Conservation (phyloP, 2,329 filamentous ascomycete species). For the Stylonectria norvegica region DNA sequence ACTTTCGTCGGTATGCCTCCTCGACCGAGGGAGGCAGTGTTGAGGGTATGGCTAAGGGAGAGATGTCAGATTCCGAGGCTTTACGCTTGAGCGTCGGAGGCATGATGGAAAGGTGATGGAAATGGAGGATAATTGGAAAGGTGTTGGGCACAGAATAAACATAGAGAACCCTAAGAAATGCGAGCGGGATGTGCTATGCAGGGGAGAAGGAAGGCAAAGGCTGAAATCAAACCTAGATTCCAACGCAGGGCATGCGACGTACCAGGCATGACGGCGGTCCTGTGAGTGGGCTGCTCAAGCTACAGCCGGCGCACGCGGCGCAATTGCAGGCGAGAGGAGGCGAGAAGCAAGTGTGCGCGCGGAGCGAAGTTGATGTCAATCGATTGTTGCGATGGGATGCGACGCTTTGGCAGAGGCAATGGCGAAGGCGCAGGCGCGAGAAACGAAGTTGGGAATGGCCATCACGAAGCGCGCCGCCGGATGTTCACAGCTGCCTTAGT, state of each 20-base stretch:
- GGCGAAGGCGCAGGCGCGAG: background rate
- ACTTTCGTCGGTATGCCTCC: conserved; percentile 93
- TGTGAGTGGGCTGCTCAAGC: background rate
- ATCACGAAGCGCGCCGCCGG: background rate
- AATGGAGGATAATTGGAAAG: conserved; percentile 1
- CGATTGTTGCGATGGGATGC: too few relatives aligned
- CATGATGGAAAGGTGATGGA: conserved; percentile 26
- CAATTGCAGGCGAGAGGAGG: background rate
- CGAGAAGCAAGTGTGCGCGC: background rate
- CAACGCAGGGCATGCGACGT: background rate
- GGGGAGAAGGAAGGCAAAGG: background rate
- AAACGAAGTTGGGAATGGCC: too few relatives aligned
- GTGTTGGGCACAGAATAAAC: conserved; percentile 4
- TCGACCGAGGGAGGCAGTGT: conserved; percentile 84
- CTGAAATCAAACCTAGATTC: background rate
- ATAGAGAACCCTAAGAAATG: conserved; percentile 2
- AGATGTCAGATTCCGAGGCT: conserved; percentile 35
- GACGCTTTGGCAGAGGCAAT: too few relatives aligned
- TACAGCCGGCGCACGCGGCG: background rate
- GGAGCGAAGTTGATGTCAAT: too few relatives aligned
- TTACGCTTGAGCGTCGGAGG: conserved; percentile 35
- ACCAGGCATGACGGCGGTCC: background rate
- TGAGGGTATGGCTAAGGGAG: conserved; percentile 48
- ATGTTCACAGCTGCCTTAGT: too few relatives aligned
- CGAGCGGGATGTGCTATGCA: background rate